Evolutionary conservation across 768 basidiomycete genomes (phyloP).

Genomic region (Myochromella boudieri): DNA sequence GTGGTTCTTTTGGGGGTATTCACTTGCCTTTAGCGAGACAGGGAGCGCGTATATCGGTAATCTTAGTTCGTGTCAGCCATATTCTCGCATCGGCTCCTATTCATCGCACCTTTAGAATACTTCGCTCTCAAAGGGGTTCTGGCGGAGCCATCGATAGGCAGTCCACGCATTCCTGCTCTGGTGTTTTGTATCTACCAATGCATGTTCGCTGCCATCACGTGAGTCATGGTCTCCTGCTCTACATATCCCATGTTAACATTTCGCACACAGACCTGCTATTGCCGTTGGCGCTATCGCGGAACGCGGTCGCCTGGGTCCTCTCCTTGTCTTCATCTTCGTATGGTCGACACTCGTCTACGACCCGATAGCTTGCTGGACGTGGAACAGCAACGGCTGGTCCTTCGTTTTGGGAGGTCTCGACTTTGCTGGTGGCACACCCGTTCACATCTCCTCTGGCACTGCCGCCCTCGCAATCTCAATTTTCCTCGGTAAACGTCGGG

Average conservation of each 20-base stretch:
- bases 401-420: slow-evolving; percentile 80
- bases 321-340: slow-evolving; percentile 85
- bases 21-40: slow-evolving; percentile 83
- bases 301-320: slow-evolving; percentile 79
- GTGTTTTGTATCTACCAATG: slow-evolving; percentile 84
- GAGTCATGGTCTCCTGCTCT: slow-evolving; percentile 23
- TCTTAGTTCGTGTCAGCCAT: slow-evolving; percentile 52
- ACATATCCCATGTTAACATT: slow-evolving; percentile 16
- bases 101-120: slow-evolving; percentile 47
- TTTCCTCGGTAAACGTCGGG: slow-evolving; percentile 88
- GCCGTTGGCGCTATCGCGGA: slow-evolving; percentile 94
- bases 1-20: slow-evolving; percentile 99
- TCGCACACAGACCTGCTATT: slow-evolving; percentile 64
- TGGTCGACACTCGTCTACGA: slow-evolving; percentile 93
- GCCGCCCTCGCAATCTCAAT: slow-evolving; percentile 90
- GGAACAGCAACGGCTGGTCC: slow-evolving; percentile 82
- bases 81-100: background rate
- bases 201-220: slow-evolving; percentile 92
- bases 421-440: slow-evolving; percentile 95
- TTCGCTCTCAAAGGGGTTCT: slow-evolving; percentile 84
- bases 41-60: slow-evolving; percentile 81
- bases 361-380: slow-evolving; percentile 95
- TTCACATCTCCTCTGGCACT: slow-evolving; percentile 93
- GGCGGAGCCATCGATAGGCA: slow-evolving; percentile 72
- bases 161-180: slow-evolving; percentile 66